Evolutionary conservation across 306 rosid genomes (phyloP), one percentile per base, ranked within the genome.

Genomic region (Acmispon strigosus): DNA sequence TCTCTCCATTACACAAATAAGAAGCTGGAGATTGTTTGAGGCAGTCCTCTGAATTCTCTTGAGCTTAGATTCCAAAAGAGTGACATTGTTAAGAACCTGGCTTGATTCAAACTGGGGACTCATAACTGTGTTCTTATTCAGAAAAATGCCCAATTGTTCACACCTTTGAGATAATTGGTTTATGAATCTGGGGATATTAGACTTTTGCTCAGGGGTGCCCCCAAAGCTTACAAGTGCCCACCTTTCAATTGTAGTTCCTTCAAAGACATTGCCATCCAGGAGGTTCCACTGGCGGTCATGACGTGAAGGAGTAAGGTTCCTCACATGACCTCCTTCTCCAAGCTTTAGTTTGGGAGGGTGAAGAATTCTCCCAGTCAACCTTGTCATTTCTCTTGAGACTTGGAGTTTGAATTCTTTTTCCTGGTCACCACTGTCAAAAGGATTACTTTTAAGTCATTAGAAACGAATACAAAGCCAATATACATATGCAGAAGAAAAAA

Each of bases 281-380:
- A 95, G 81, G 89, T 91, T 95, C 99, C 99, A 91, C 62, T 91
- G 97, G 16, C 97, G 87, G 66, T 95, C 99, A 6, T 79, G 86
- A 6, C 99, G 97, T 5, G 91, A 84, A 36, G 99, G 99, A 73
- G 74, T 74, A 10, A 95, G 80, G 69, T 91, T 91, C 39, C 89
- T 83, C 44, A 87, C 81, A 61, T 85, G 92, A 53, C 99, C 99
- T 53, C 96, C 92, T 4, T 91, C 88, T 12, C 99, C 99, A 59
- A 95, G 96, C 83, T 87, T 95, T 47, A 95, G 88, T 76, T 89
- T 91, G 4, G 99, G 99, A 73, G 99, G 99, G 75, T 80, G 90
- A 69, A 95, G 97, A 76, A 95, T 84, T 82, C 99, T 82, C 16
- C 99, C 99, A 7, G 77, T 85, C 73, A 95, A 79, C 75, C 67